These are phyloP conservation scores for Lablab purpureus DNA, from an alignment of 306 rosid genomes.

Conservation along the genomic window DNA sequence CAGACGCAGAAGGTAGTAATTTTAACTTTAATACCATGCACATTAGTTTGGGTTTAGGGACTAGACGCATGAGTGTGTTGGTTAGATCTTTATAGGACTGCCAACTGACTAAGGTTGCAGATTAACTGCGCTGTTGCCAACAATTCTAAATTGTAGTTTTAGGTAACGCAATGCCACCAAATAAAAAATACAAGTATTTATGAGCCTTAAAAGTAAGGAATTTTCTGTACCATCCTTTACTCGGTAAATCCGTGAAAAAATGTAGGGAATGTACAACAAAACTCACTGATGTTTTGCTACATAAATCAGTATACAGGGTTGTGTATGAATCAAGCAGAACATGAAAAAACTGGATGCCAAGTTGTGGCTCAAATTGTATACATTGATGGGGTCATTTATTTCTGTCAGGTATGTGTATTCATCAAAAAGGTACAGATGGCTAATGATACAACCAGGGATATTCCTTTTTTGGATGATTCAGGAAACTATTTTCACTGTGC, in stretches of 20 bases:
- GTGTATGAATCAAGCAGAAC: conserved; percentile 30
- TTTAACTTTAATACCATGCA: too few relatives aligned
- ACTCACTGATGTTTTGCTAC: conserved; percentile 18
- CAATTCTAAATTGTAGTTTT: too few relatives aligned
- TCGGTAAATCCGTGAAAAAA: conserved; percentile 15
- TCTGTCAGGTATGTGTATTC: conserved; percentile 28
- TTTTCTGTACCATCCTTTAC: conserved; percentile 37
- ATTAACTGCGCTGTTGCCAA: too few relatives aligned
- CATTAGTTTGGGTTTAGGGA: too few relatives aligned
- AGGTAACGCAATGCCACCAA: not conserved
- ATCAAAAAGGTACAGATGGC: conserved; percentile 25
- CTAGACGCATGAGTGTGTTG: too few relatives aligned
- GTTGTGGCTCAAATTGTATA: conserved; percentile 25
- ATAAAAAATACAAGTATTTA: not conserved
- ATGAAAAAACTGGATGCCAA: conserved; percentile 30
- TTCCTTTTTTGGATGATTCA: conserved; percentile 25
- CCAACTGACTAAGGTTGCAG: too few relatives aligned
- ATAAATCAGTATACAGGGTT: conserved; percentile 43
- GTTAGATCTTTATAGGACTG: too few relatives aligned
- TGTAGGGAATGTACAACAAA: conserved; percentile 28
- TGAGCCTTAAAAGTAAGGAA: not conserved
- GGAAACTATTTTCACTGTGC: conserved; percentile 38
- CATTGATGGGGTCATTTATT: conserved; percentile 38
- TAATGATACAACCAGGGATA: not conserved
- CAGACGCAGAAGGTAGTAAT: too few relatives aligned